A percentile compares a stretch with the other conserved stretches of the same genome.
Conservation (phyloP, 441 rosid species). For the Populus hybrid region DNA sequence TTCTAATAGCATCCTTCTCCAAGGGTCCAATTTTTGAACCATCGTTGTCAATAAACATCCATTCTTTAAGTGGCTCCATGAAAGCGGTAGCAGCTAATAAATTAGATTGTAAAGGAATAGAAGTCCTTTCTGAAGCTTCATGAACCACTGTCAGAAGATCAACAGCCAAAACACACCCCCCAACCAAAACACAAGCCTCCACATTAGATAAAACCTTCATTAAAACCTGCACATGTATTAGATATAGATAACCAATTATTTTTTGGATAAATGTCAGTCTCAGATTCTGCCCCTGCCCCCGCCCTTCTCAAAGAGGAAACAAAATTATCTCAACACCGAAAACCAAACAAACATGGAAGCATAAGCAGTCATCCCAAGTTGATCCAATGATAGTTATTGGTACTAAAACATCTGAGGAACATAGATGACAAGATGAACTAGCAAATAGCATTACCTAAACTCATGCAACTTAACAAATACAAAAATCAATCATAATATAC, state of each 20-base stretch:
- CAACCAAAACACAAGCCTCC: constrained; percentile 95
- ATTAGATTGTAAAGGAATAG: constrained; percentile 96
- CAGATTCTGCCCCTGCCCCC: background rate
- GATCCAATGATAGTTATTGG: background rate
- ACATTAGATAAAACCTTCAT: constrained; percentile 92
- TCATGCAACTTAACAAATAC: background rate
- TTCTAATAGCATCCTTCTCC: constrained; percentile 95
- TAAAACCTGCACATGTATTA: constrained; percentile 61
- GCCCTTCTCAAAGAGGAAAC: background rate
- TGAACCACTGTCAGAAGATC: constrained; percentile 93
- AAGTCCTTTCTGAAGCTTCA: constrained; percentile 97
- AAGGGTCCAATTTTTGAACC: constrained; percentile 90
- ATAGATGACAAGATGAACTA: background rate
- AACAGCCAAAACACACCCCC: constrained; percentile 96
- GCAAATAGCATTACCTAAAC: background rate
- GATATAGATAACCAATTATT: constrained; percentile 11
- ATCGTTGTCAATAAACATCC: constrained; percentile 84
- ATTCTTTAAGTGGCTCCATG: constrained; percentile 99
- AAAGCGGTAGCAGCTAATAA: constrained; percentile 98
- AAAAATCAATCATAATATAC: constrained; percentile 32
- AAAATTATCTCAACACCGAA: background rate
- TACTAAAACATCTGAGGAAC: background rate
- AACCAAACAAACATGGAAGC: background rate
- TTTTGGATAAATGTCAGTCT: constrained; percentile 2
- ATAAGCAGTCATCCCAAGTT: background rate